Conservation (phyloP, 768 basidiomycete genomes). For the Mycena crocata region DNA sequence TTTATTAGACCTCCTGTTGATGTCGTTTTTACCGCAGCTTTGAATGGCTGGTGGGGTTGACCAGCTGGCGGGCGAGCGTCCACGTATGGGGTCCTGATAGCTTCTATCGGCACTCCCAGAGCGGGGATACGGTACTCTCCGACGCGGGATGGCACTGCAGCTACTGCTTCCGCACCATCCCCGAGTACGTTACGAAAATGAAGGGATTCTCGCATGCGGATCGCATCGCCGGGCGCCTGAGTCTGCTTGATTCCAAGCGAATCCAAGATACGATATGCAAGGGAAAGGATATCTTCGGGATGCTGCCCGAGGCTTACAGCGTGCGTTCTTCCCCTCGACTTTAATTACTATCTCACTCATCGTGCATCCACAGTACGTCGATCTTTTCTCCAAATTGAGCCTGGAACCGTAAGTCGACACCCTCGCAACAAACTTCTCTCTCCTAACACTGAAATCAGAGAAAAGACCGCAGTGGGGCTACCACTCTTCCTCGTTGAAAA, state of each 20-base stretch:
- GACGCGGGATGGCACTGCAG: slow-evolving; percentile 80
- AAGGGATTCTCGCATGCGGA: slow-evolving; percentile 71
- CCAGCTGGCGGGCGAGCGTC: slow-evolving; percentile 68
- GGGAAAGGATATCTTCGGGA: slow-evolving; percentile 72
- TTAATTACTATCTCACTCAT: neutral
- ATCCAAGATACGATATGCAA: slow-evolving; percentile 70
- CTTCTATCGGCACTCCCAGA: slow-evolving; percentile 63
- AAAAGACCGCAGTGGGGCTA: slow-evolving; percentile 62
- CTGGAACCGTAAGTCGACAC: slow-evolving; percentile 59
- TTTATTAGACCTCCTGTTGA: neutral
- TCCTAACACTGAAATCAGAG: slow-evolving; percentile 34
- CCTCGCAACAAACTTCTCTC: no score
- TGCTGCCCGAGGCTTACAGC: slow-evolving; percentile 72
- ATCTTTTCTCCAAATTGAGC: slow-evolving; percentile 63
- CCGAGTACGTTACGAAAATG: slow-evolving; percentile 72
- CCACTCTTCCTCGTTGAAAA: slow-evolving; percentile 65
- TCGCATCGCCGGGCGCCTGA: slow-evolving; percentile 61
- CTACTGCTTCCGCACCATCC: slow-evolving; percentile 71
- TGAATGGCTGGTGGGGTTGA: slow-evolving; percentile 67
- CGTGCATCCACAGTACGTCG: slow-evolving; percentile 54
- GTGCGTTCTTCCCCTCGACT: slow-evolving; percentile 45
- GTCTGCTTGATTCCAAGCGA: slow-evolving; percentile 59
- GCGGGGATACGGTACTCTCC: slow-evolving; percentile 60
- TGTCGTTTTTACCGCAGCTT: slow-evolving; percentile 47
- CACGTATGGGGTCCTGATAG: slow-evolving; percentile 57